Base-by-base conservation (phyloP, 257 asterid species). In the Lycium ferocissimum region DNA sequence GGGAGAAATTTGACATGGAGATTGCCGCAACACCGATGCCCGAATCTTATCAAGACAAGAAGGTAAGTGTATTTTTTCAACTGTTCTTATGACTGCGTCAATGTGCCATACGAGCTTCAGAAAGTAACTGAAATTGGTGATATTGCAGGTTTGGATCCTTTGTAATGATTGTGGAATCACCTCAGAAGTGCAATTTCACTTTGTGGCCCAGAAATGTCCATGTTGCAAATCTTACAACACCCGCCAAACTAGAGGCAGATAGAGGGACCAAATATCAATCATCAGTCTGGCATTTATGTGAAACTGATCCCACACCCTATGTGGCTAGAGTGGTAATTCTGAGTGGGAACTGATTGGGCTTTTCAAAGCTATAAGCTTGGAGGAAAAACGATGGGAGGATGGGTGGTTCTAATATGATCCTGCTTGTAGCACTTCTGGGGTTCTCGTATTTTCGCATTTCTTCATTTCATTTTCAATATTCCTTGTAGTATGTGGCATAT, bases 1-100 rank as follows among this genome's bases (percentile, higher is more conserved):
- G 98, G 98, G 98, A 94, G 91, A 91, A 88, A 85, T 90, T 90
- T 83, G 98, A 95, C 90, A 6, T 78, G 91, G 97, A 95, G 92
- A 91, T 95, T 54, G 98, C 98, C 65, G 94, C 98, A 7, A 93
- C 95, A 10, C 98, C 98, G 0, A 92, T 94, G 97, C 98, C 98
- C 7, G 88, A 91, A 17, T 85, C 88, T 67, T 91, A 88, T 35
- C 93, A 86, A 71, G 89, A 92, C 86, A 88, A 87, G 85, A 91
- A 87, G 93, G 98, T 93, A 37, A 54, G 40, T 3, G 9, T n/a
- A 59, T 40, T 61, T 59, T 59, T 8, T 0, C 7, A 81, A 38
- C 38, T 47, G 54, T 40, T 45, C 67, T 62, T 45, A 0, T 6
- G 18, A 4, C 3, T 38, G 38, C 15, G 0, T 45, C 17, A 62